phyloP scores from a whole-genome alignment of 805 yeast species.

The Cyberlindnera euphorbiiphila region DNA sequence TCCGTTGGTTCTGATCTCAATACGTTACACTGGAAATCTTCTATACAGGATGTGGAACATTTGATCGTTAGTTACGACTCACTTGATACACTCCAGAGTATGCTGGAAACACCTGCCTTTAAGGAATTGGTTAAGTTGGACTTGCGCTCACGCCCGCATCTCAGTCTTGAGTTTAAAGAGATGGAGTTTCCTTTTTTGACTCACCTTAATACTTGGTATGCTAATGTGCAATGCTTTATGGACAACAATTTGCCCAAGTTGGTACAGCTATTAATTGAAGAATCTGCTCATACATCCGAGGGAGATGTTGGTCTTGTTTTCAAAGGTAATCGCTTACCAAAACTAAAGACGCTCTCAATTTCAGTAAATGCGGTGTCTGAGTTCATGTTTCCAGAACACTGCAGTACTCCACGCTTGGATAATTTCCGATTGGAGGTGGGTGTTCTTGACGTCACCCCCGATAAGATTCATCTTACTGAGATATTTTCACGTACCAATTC shows the following conservation, averaged over 20 bases:
- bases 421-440: constrained; percentile 10
- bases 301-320: not conserved
- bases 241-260: constrained; percentile 4
- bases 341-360: constrained; percentile 6
- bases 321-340: constrained; percentile 7
- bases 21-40: too few species aligned
- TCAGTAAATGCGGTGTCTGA: not conserved
- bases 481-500: not conserved
- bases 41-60: too few species aligned
- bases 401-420: constrained; percentile 2
- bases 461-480: constrained; percentile 9
- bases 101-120: too few species aligned
- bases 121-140: too few species aligned
- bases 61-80: too few species aligned
- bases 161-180: too few species aligned
- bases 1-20: too few species aligned
- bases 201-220: too few species aligned
- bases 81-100: too few species aligned
- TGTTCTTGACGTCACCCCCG: not conserved
- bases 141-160: too few species aligned
- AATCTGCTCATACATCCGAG: not conserved
- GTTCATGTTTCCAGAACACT: not conserved
- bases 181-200: too few species aligned
- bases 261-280: constrained; percentile 3
- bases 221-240: too few species aligned